Evolutionary conservation across 148 eudicot species (phyloP).

Genomic region (Silene uniflora): DNA sequence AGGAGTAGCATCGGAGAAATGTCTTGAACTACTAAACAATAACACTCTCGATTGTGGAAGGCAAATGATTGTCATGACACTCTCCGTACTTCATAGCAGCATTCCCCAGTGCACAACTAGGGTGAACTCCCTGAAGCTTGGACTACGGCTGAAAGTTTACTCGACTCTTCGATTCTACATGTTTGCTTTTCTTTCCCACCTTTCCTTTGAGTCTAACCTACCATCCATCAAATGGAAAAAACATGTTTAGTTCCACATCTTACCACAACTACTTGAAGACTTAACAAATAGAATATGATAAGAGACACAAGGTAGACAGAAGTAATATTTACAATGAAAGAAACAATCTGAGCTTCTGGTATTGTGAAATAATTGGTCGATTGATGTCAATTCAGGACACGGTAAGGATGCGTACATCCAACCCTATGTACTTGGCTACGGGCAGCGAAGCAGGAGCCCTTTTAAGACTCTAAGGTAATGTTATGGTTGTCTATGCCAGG

Average conservation of each 20-base stretch:
- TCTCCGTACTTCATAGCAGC: background rate
- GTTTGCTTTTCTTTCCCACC: slow-evolving; percentile 88
- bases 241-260: background rate
- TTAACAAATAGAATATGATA: background rate
- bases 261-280: background rate
- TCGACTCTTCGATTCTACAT: slow-evolving; percentile 37
- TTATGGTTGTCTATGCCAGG: background rate
- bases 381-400: background rate
- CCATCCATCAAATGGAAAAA: slow-evolving; percentile 6
- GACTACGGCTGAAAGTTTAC: background rate
- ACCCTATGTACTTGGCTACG: background rate
- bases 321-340: background rate
- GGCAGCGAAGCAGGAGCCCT: background rate
- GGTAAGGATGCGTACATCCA: background rate
- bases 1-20: too few species aligned
- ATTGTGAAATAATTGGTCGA: background rate
- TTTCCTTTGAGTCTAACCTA: slow-evolving; percentile 73
- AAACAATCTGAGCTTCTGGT: background rate
- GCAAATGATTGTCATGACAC: too few species aligned
- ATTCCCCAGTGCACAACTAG: background rate
- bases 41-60: too few species aligned
- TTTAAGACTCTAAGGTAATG: too few species aligned
- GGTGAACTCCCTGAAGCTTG: background rate
- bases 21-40: too few species aligned
- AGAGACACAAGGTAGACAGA: background rate